Evolutionary conservation across 2,329 filamentous ascomycete species (phyloP).

Genomic region (Cytospora paraplurivora): DNA sequence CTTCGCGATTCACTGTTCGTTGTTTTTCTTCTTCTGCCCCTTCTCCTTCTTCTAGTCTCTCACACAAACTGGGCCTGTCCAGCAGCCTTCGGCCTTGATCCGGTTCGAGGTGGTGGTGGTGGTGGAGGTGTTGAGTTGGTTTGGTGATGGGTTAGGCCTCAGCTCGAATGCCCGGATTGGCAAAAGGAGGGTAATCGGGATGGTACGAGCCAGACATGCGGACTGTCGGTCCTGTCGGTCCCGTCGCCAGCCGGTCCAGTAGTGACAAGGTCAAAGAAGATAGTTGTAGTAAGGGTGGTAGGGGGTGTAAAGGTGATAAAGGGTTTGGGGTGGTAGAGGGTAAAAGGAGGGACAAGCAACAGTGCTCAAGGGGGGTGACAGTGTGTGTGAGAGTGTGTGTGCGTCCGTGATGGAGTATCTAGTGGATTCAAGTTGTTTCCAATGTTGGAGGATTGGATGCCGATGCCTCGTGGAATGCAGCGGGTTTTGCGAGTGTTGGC

Average conservation of each 20-base stretch:
- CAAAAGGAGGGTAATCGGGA: conserved; percentile 24
- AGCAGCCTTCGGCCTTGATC: conserved; percentile 20
- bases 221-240: conserved; percentile 26
- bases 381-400: conserved; percentile 10
- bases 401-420: conserved; percentile 7
- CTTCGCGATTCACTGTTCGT: conserved; percentile 1
- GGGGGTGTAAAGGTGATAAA: conserved; percentile 13
- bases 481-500: conserved; percentile 17
- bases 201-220: conserved; percentile 28
- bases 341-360: conserved; percentile 18
- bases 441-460: conserved; percentile 18
- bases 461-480: conserved; percentile 19
- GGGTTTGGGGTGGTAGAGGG: not conserved
- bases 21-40: conserved; percentile 18
- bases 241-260: conserved; percentile 30
- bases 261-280: conserved; percentile 1
- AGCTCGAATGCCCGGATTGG: conserved; percentile 14
- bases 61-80: conserved; percentile 27
- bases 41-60: not conserved
- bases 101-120: not conserved
- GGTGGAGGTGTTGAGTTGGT: not conserved
- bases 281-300: not conserved
- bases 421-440: conserved; percentile 13
- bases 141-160: conserved; percentile 8
- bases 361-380: conserved; percentile 8